Base-by-base conservation (phyloP, 345 rosid genomes). In the Iberis pinnata region DNA sequence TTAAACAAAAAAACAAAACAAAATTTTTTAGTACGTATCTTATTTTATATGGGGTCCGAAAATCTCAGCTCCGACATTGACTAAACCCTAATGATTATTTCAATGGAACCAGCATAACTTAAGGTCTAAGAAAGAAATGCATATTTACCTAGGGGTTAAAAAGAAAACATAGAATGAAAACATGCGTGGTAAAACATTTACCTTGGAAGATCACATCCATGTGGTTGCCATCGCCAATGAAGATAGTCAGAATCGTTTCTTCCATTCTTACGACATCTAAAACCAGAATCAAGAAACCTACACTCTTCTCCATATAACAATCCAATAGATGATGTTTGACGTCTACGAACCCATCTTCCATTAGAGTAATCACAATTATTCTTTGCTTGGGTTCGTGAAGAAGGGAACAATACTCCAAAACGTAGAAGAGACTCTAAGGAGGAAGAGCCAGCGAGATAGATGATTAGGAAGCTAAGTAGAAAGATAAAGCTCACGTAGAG, bases 201-300 rank as follows among this genome's bases (percentile, higher is more conserved):
- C 98, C 96, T 71, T 16, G 89, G 86, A 57, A 87, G 75, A 69
- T 79, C 68, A 46, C 98, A 82, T 45, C 79, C 75, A 16, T 84
- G 29, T 4, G 96, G 95, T 58, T 84, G 84, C 95, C 98, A 90
- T 49, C 88, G 76, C 98, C 98, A 87, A 31, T 77, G 75, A 15
- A 61, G 87, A 71, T 71, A 87, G 56, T 64, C 83, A 0, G 58
- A 57, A 32, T 87, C 89, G 16, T 60, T 67, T 63, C 98, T 78
- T 14, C 98, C 96, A 2, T 75, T 75, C 10, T 40, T 43, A 2
- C 32, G 79, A 48, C 96, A 88, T 4, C 76, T 84, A 58, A 90
- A 88, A 7, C 96, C 98, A 0, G 84, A 80, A 59, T 87, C 93
- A 27, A 87, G 92, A 64, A 90, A 90, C 7, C 75, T 79, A 79